Evolutionary conservation across 208 protist genomes (phyloP), one percentile per base, ranked within the genome.

Genomic region (Blechomonas ayalai): DNA sequence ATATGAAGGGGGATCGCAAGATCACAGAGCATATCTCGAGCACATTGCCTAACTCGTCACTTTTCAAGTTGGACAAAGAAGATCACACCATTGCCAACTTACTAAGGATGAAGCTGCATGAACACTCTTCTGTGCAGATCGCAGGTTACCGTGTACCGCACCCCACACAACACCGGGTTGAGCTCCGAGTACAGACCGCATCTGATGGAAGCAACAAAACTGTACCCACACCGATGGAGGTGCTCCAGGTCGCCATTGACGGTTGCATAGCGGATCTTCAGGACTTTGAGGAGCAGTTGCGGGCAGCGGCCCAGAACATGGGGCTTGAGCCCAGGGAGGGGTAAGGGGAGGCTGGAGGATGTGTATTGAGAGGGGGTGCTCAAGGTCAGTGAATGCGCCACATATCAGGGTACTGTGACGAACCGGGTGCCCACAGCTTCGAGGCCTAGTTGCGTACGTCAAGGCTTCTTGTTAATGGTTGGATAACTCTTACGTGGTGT

Each of bases 11-110:
- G 16, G 73, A 80, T 49, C 68, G 62, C 43, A 93, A 93, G 59
- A 81, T 93, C 38, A 43, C 64, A 0, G 85, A 93, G 69, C 59
- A 80, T 31, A 65, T 85, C 42, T 72, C 69, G 23, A 87, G 73
- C 48, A 83, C 66, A 18, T 77, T 82, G 70, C 64, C 78, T 27
- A 93, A 93, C 63, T 84, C 85, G 7, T 93, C 85, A 4, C 62
- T 87, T 15, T 93, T 95, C 39, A 88, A 82, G 56, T 59, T 95
- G 25, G 74, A 90, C 13, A 92, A 90, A 60, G 82, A 95, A 53
- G 87, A 95, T 42, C 82, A 92, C 74, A 95, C 87, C 0, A 28
- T 95, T 12, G 87, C 82, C 20, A 92, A 95, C 42, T 39, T 95
- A 45, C 68, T 95, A 22, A 79, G 82, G 48, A 90, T 89, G 80